Evolutionary conservation across 208 protist genomes (phyloP).

Genomic region (Angomonas deanei): DNA sequence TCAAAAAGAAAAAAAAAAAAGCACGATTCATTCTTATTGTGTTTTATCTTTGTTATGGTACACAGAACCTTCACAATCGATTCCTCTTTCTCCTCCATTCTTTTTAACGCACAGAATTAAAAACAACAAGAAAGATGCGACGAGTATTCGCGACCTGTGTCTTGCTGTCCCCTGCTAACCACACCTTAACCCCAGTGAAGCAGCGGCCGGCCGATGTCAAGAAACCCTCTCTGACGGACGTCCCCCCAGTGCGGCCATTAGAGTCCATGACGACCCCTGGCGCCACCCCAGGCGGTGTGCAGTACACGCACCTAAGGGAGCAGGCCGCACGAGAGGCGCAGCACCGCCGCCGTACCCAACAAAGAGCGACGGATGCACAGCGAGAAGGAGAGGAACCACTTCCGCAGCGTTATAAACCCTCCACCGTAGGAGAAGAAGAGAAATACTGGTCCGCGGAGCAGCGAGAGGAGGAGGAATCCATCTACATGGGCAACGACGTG

Average conservation of each 20-base stretch:
- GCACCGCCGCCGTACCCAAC: conserved; percentile 37
- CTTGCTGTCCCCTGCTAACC: too few relatives aligned
- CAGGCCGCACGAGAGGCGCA: conserved; percentile 33
- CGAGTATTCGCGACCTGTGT: too few relatives aligned
- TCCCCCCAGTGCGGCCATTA: conserved; percentile 29
- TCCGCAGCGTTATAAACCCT: neutral
- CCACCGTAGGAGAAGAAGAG: conserved; percentile 27
- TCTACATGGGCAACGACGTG: conserved; percentile 16
- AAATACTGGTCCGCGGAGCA: conserved; percentile 69
- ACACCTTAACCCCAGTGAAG: too few relatives aligned
- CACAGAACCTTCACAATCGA: too few relatives aligned
- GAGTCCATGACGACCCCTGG: conserved; percentile 50
- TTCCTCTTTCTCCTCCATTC: too few relatives aligned
- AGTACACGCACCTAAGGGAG: conserved; percentile 52
- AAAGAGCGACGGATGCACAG: conserved; percentile 64
- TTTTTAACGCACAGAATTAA: too few relatives aligned
- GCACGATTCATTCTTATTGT: neutral
- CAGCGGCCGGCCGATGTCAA: too few relatives aligned
- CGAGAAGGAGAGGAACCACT: conserved; percentile 47
- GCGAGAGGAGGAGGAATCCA: conserved; percentile 17
- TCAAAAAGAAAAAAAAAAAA: neutral
- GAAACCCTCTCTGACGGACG: conserved; percentile 3
- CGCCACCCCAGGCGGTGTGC: conserved; percentile 67
- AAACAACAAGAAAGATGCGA: too few relatives aligned
- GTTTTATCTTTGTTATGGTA: conserved; percentile 1